Conservation (phyloP, 2,329 filamentous ascomycete species). For the Talaromyces funiculosus region DNA sequence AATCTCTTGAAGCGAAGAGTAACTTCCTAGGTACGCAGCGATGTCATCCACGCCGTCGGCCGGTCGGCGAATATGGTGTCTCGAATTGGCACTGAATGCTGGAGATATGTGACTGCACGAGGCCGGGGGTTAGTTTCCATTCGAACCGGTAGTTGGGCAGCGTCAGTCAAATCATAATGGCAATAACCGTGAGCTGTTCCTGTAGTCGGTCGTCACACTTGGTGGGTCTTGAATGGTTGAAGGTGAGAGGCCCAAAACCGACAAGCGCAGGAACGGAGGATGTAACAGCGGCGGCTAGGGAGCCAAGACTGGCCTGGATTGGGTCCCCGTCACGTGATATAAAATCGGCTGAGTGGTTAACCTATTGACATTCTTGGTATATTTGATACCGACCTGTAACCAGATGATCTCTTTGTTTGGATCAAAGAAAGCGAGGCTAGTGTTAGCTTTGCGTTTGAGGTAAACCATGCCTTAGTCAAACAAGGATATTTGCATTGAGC, state of each 20-base stretch:
- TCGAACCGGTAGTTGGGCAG: neutral
- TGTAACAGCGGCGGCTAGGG: neutral
- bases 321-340: neutral
- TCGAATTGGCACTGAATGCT: neutral
- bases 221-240: conserved; percentile 3
- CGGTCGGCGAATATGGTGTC: neutral
- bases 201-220: conserved; percentile 7
- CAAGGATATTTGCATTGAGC: too few species aligned
- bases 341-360: neutral
- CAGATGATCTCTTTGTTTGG: too few species aligned
- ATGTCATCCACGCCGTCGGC: neutral
- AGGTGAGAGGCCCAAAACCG: conserved; percentile 2
- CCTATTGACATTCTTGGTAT: neutral
- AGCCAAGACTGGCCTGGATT: neutral
- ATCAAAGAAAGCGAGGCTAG: neutral
- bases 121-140: neutral
- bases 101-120: neutral
- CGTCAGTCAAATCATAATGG: neutral
- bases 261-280: conserved; percentile 4
- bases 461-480: neutral
- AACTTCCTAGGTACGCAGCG: neutral
- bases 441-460: too few species aligned
- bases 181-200: neutral
- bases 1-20: neutral
- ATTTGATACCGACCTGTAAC: neutral